Evolutionary conservation across 2,329 filamentous ascomycete genomes (phyloP), one percentile per base, ranked within the genome.

Genomic region (Colletotrichum sublineola): DNA sequence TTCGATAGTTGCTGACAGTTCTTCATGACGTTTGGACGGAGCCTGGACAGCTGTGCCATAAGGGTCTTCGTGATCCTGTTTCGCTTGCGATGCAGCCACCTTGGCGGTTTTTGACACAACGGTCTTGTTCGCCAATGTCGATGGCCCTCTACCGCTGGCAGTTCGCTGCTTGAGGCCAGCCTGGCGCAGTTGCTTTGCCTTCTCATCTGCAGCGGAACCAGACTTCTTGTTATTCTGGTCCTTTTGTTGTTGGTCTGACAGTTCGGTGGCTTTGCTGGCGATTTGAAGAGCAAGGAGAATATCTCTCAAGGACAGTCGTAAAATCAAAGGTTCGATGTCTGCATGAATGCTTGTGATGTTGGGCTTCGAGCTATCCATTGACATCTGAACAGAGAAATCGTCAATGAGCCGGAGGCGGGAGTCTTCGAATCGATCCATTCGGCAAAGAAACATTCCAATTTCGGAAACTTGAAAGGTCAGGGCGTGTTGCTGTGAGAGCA

Each of bases 391-490:
- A 3, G 95, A 97, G 80, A 99, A 99, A 81, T 99, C 95, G 79
- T 99, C 97, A 42, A 99, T 89, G 73, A 99, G 97, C 24, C 96
- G 91, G 58, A 99, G 87, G 48, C 94, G 91, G 52, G 92, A 95
- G 4, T 93, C 95, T 76, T 99, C 96, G 76, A 98, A 98, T 74
- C 92, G 94, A 81, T 99, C 97, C 96, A 99, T 99, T 15, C 96
- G 93, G 79, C 97, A 99, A 42, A 99, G 83, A 81, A 98, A 99
- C 96, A 99, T 99, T 76, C 96, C 96, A 65, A 98, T 90, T 78
- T 98, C 92, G 9, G 94, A 95, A 3, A 99, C 91, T 79, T 99
- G 96, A 79, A 99, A 88, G 0, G 96, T 98, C 76, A 97, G 88
- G 11, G 96, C 94, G 83, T 98, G 94, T 80, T 99, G 97, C 77